Base-by-base conservation (phyloP, 768 basidiomycete species). In the Lactarius evosmus region DNA sequence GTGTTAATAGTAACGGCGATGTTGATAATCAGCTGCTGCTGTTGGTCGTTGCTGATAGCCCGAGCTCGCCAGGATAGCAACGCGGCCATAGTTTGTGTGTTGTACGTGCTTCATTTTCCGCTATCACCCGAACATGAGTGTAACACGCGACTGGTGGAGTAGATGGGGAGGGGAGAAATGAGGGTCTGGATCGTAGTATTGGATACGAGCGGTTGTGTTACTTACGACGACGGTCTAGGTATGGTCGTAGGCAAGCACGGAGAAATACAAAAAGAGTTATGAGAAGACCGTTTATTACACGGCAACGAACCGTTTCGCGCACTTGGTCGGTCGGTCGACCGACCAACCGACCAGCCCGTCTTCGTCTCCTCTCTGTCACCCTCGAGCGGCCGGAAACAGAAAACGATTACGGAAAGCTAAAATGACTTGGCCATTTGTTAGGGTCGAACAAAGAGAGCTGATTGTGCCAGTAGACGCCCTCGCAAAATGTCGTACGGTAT, bases 251-350 rank as follows among this genome's bases (percentile, higher is more conserved):
- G 58, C 29, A 60, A 55, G 53, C 57, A 50, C 63, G 53, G 58
- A 55, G 58, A 60, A 55, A 41, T 19, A 40, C 38, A 33, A 50
- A 30, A 30, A 33, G 32, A 38, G 56, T 16, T 14, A 22, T 33
- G 30, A 56, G 52, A 29, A 44, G 58, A 46, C 57, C 62, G 62
- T 44, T n/a, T 3, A 3, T 46, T 36, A 58, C 62, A 58, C 52
- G 41, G 34, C 33, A 27, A 54, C 62, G 62, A 63, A 63, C 62
- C 62, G 57, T 63, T 63, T 59, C 33, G 40, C 54, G 44, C 44
- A 12, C n/a, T 46, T 22, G 25, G 46, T 22, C 46, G 12, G 22
- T 25, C 22, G 14, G 12, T 38, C 9, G 46, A 0, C 9, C 46
- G 46, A 22, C 11, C 25, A 4, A 49, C 46, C 22, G 19, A 44